phyloP scores from a whole-genome alignment of 805 yeast species.

The Starmerella apicola region DNA sequence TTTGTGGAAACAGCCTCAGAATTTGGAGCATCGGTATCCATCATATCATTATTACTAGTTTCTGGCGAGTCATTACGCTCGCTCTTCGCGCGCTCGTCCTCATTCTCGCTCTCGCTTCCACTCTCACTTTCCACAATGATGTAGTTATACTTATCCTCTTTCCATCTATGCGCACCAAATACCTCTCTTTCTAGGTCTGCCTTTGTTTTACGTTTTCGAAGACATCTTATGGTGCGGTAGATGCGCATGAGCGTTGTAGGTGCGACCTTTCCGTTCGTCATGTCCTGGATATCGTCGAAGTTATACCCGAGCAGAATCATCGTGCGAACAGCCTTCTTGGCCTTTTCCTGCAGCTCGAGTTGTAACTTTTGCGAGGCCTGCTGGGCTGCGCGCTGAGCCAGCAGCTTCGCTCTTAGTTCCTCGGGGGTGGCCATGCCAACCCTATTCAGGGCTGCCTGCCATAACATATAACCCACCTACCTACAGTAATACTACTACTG shows the following conservation, averaged over 20 bases:
- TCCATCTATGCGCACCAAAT: slow-evolving; percentile 17
- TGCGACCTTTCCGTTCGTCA: slow-evolving; percentile 3
- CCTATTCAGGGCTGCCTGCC: not conserved
- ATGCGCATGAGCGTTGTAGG: slow-evolving; percentile 9
- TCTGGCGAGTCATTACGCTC: too few species aligned
- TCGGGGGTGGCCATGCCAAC: slow-evolving; percentile 10
- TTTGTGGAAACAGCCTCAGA: too few species aligned
- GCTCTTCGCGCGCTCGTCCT: too few species aligned
- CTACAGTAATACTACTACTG: too few species aligned
- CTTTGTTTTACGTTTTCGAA: slow-evolving; percentile 1
- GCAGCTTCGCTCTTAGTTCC: slow-evolving; percentile 18
- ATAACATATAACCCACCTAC: too few species aligned
- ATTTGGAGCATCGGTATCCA: too few species aligned
- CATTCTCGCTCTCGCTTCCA: slow-evolving; percentile 4
- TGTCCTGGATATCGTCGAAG: slow-evolving; percentile 21
- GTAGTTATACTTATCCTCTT: slow-evolving; percentile 3
- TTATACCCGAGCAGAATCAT: slow-evolving; percentile 22
- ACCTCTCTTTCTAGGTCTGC: not conserved
- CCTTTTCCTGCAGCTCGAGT: slow-evolving; percentile 5
- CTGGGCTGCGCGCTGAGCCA: slow-evolving; percentile 16
- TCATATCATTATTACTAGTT: too few species aligned
- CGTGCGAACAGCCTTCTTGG: slow-evolving; percentile 17
- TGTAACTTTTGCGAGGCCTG: slow-evolving; percentile 4
- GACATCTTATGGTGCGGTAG: slow-evolving; percentile 4
- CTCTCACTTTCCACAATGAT: slow-evolving; percentile 1